Evolutionary conservation across 306 rosid genomes (phyloP).

Genomic region (Quercus ilex): DNA sequence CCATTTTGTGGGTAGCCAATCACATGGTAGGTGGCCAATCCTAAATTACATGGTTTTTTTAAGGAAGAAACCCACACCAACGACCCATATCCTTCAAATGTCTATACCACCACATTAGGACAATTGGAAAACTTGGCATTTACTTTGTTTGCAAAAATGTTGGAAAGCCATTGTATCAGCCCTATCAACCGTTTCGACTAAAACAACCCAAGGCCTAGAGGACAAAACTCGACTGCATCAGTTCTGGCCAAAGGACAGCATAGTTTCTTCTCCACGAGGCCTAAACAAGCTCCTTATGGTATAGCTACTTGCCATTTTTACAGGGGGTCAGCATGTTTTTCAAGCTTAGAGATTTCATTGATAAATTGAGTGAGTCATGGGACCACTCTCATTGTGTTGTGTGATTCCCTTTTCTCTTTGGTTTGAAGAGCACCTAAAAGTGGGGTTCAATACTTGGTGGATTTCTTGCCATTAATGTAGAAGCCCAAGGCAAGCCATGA

Average conservation of each 20-base stretch:
- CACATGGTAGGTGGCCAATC: neutral
- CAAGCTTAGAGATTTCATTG: too few relatives aligned
- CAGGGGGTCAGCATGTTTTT: too few relatives aligned
- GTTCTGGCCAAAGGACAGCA: neutral
- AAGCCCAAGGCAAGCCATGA: conserved; percentile 17
- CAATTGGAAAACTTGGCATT: neutral
- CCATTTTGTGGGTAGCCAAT: neutral
- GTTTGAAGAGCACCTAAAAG: neutral
- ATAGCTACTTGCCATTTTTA: too few relatives aligned
- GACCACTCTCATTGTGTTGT: neutral
- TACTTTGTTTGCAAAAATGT: neutral
- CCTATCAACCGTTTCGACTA: neutral
- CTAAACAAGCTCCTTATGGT: too few relatives aligned
- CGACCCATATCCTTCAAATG: neutral
- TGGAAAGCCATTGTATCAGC: neutral
- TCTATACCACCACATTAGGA: neutral
- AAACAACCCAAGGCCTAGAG: neutral
- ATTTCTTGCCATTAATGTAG: conserved; percentile 26
- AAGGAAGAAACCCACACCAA: neutral
- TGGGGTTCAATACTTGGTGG: conserved; percentile 7
- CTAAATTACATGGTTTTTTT: neutral
- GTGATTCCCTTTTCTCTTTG: neutral
- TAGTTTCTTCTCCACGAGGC: too few relatives aligned
- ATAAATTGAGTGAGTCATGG: neutral
- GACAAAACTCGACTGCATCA: neutral